Evolutionary conservation across 169 alveolate genomes (phyloP).

Genomic region (Plasmodium yoelii): DNA sequence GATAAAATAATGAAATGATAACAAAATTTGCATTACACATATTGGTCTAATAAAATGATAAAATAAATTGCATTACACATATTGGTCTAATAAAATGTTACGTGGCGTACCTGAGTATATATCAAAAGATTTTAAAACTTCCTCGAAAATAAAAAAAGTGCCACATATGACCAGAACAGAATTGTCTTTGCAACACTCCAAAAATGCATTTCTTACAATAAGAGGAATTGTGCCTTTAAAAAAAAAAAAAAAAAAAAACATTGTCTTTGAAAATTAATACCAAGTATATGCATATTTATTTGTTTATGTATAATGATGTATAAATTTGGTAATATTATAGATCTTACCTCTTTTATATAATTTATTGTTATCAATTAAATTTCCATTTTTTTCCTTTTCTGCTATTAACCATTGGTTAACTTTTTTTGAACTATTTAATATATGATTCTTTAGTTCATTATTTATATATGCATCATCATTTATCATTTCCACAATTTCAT

Average conservation of each 20-base stretch:
- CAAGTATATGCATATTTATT: neutral
- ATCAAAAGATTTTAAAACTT: conserved; percentile 67
- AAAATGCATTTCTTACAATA: conserved; percentile 77
- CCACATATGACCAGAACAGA: conserved; percentile 76
- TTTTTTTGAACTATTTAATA: conserved; percentile 41
- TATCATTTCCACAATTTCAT: conserved; percentile 32
- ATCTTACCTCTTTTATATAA: conserved; percentile 51
- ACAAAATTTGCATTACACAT: neutral
- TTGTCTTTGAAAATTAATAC: neutral
- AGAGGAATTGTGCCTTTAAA: conserved; percentile 63
- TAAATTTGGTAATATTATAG: neutral
- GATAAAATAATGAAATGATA: neutral
- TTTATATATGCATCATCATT: conserved; percentile 13
- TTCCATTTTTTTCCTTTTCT: conserved; percentile 2
- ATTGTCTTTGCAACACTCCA: conserved; percentile 77
- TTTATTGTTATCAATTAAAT: neutral
- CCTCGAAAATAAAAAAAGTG: conserved; percentile 77
- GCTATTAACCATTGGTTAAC: conserved; percentile 15
- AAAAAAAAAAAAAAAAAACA: conserved; percentile 6
- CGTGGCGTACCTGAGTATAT: conserved; percentile 30
- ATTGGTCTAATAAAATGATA: neutral
- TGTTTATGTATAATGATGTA: conserved; percentile 5
- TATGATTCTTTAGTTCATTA: conserved; percentile 1
- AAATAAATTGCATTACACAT: neutral
- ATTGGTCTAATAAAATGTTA: neutral